Evolutionary conservation across 2,329 filamentous ascomycete genomes (phyloP), one percentile per base, ranked within the genome.

Genomic region (Sclerotinia nivalis): DNA sequence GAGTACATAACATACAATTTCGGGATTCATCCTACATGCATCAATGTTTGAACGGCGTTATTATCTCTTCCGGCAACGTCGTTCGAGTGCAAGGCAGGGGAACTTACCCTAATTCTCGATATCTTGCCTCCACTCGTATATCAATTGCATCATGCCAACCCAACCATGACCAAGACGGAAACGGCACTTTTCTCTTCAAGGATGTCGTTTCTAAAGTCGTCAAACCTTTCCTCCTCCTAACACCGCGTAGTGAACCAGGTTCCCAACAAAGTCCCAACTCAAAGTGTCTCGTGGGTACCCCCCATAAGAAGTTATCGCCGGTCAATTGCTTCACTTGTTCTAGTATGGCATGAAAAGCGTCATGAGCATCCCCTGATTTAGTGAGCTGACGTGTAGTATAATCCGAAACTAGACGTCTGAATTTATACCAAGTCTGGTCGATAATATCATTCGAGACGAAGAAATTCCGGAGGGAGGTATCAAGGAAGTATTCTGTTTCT

Each of bases 161-260:
- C 37, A 61, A 25, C 58, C 58, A 61, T 45, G 58, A 61, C 58
- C 58, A 61, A n/a, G 58, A 40, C 25, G 58, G 58, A 61, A 40
- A 61, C 15, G 34, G n/a, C 4, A 45, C 58, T 43, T 22, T 61
- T 45, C 58, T 61, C 31, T 61, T 43, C 13, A 61, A 31, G 15
- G 34, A 25, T 25, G 37, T 61, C 34, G 25, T 45, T 61, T 25
- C 22, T 25, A 61, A 31, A 7, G 37, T n/a, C 22, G 58, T 61
- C 10, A 40, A 45, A 25, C n/a, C 34, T 4, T 61, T 61, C 9
- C 58, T 61, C 28, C 22, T 40, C 12, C 43, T 61, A 18, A 61
- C 58, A 2, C 58, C 43, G 37, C 34, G 43, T 25, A 9, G 12
- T 45, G 34, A 45, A 9, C 58, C n/a, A 15, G 43, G 58, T 45